Evolutionary conservation across 2,329 filamentous ascomycete species (phyloP), one percentile per base, ranked within the genome.

Genomic region (Fusarium nisikadoi): DNA sequence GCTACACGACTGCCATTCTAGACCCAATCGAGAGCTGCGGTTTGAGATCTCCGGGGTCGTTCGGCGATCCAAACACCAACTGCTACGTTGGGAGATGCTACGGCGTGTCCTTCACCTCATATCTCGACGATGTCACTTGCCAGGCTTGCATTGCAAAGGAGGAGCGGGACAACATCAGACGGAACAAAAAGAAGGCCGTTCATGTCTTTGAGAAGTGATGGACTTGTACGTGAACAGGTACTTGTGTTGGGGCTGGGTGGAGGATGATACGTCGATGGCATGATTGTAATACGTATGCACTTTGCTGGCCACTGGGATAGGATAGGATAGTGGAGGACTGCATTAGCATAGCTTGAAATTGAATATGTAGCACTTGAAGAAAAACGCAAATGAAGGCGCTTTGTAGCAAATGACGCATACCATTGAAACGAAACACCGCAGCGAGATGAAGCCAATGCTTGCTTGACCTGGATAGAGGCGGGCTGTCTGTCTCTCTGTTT

Each of bases 51-150:
- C 69, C 53, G 13, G 50, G 65, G 31, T 52, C 65, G 14, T 65
- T 63, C 27, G 50, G 59, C 39, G 60, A 67, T 23, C 57, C 50
- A 39, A 53, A 46, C 16, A n/a, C 25, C 41, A 60, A 73, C 57
- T 63, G 58, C 25, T 47, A 41, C 25, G 42, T 66, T 29, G 53
- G 66, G 11, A 63, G 38, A 35, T 72, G 70, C 45, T 72, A 63
- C 33, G 70, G 70, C 25, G 57, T 72, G 16, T 67, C 62, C 8
- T 71, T 63, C 29, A 72, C 62, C 25, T 72, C 66, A 20, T 73
- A 73, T 49, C 62, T 71, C 27, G 54, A 73, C 6, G 43, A 38
- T 12, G 38, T 72, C 17, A 53, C 47, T 25, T 72, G 70, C 19
- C 23, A 45, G 16, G 45, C 23, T 23, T 72, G 70, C 27, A 42